Evolutionary conservation across 371 early-diverging fungal species (phyloP).

Genomic region (Rhizopus delemar): DNA sequence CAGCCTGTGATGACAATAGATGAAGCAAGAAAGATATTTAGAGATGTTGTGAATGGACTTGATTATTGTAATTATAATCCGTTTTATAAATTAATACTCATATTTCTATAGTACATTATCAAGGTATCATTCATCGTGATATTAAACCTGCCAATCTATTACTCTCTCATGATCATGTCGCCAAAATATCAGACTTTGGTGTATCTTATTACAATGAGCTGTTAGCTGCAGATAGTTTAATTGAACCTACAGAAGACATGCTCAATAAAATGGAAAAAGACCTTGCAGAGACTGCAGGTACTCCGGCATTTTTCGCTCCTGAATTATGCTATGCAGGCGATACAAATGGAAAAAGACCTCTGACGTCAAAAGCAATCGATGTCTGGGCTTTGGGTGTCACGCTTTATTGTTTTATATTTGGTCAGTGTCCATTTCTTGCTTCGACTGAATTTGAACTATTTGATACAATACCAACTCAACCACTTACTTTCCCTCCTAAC

Average conservation of each 20-base stretch:
- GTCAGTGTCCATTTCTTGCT: slow-evolving; percentile 95
- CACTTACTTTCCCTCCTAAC: slow-evolving; percentile 39
- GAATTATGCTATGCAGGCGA: slow-evolving; percentile 85
- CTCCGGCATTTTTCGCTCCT: slow-evolving; percentile 97
- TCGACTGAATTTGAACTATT: slow-evolving; percentile 96
- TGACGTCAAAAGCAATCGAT: slow-evolving; percentile 89
- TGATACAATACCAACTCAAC: slow-evolving; percentile 80
- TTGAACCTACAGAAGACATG: slow-evolving; percentile 12
- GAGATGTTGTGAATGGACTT: slow-evolving; percentile 88
- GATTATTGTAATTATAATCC: slow-evolving; percentile 71
- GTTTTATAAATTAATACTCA: not conserved
- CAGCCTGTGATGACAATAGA: slow-evolving; percentile 66
- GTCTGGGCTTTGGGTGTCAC: slow-evolving; percentile 99
- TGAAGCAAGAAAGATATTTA: slow-evolving; percentile 79
- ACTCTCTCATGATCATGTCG: slow-evolving; percentile 65
- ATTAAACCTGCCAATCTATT: slow-evolving; percentile 95
- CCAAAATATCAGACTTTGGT: slow-evolving; percentile 96
- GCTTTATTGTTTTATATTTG: slow-evolving; percentile 95
- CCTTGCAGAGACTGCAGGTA: slow-evolving; percentile 93
- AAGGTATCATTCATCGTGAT: slow-evolving; percentile 93
- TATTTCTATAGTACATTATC: slow-evolving; percentile 72
- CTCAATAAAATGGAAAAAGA: slow-evolving; percentile 66
- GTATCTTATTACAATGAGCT: slow-evolving; percentile 76
- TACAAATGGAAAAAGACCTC: slow-evolving; percentile 29
- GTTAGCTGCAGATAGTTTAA: slow-evolving; percentile 31